Percentiles rank a stretch among this genome's conserved stretches.
These are phyloP conservation scores for Mucor plumbeus DNA, from an alignment of 371 early-diverging fungal species.

Conservation along the genomic window DNA sequence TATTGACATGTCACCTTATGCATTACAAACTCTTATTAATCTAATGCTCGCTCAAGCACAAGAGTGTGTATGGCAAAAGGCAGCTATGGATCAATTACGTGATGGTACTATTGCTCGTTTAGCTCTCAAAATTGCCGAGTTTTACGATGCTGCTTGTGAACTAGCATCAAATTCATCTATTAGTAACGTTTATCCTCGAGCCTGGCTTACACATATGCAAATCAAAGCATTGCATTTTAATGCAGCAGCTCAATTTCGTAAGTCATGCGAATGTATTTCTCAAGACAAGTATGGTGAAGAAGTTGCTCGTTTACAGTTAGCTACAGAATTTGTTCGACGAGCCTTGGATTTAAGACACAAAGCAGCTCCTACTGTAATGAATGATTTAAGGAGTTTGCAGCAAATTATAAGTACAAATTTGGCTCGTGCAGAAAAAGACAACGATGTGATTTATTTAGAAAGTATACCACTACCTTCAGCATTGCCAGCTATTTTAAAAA, in stretches of 20 bases:
- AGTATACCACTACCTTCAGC: conserved; percentile 67
- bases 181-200: conserved; percentile 50
- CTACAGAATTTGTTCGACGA: conserved; percentile 49
- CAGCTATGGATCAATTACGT: conserved; percentile 79
- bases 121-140: conserved; percentile 75
- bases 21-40: conserved; percentile 67
- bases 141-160: conserved; percentile 73
- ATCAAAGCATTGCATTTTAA: conserved; percentile 74
- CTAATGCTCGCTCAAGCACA: conserved; percentile 92
- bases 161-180: conserved; percentile 61
- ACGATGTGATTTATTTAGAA: conserved; percentile 87
- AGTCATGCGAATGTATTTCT: conserved; percentile 73
- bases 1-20: conserved; percentile 61
- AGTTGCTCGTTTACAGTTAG: conserved; percentile 74
- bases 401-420: conserved; percentile 64
- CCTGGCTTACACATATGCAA: conserved; percentile 73
- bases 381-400: conserved; percentile 57
- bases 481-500: conserved; percentile 65
- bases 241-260: conserved; percentile 82
- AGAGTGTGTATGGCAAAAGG: conserved; percentile 88
- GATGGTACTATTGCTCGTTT: conserved; percentile 78
- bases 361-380: conserved; percentile 34
- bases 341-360: conserved; percentile 36
- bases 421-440: conserved; percentile 84
- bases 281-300: conserved; percentile 86